phyloP scores from a whole-genome alignment of 2,329 filamentous ascomycete genomes.

The Decorospora gaudefroyi region DNA sequence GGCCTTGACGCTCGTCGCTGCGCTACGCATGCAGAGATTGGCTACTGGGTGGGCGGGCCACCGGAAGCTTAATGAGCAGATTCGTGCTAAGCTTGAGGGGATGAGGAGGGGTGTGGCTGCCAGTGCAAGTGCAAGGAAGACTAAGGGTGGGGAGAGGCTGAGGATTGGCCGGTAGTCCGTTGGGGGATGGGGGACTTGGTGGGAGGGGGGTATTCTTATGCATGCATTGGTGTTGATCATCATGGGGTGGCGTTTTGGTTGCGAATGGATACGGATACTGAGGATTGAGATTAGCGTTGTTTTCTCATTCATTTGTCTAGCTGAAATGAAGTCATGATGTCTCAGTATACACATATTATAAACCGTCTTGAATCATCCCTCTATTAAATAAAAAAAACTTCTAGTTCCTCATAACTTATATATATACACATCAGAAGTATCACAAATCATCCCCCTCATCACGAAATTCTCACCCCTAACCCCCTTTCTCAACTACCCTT shows the following conservation, averaged over 20 bases:
- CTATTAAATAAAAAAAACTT: no score
- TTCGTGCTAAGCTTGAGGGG: slow-evolving; percentile 53
- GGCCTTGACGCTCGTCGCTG: slow-evolving; percentile 56
- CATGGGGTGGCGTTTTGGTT: background rate
- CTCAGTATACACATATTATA: background rate
- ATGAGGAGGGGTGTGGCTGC: slow-evolving; percentile 44
- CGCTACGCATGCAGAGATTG: slow-evolving; percentile 57
- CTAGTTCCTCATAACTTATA: no score
- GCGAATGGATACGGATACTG: no score
- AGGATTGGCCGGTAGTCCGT: slow-evolving; percentile 22
- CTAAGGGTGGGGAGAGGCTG: slow-evolving; percentile 52
- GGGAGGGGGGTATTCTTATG: slow-evolving; percentile 34
- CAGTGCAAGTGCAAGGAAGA: slow-evolving; percentile 54
- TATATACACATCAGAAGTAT: no score
- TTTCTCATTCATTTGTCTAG: no score
- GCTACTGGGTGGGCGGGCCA: slow-evolving; percentile 57
- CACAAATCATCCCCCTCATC: no score
- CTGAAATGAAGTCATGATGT: slow-evolving; percentile 13
- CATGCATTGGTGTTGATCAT: slow-evolving; percentile 16
- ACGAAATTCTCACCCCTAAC: no score
- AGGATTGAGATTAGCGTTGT: background rate
- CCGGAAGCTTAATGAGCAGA: slow-evolving; percentile 54
- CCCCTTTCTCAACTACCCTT: background rate
- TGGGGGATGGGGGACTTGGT: slow-evolving; percentile 46
- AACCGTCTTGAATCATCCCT: no score